Evolutionary conservation across 768 basidiomycete species (phyloP).

Genomic region (Boletus edulis): DNA sequence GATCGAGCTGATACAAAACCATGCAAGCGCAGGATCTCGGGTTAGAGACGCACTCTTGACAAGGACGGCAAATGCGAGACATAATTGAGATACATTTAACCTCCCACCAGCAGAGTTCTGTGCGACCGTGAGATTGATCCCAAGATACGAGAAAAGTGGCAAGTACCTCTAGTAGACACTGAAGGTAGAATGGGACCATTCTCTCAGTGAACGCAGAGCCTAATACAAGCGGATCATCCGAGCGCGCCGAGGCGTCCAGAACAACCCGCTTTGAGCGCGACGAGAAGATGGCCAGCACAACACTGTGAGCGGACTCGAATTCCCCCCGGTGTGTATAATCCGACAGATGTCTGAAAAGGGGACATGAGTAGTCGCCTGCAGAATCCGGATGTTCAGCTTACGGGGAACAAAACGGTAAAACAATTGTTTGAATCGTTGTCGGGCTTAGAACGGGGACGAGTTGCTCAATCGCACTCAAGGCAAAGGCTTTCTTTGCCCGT

Average conservation of each 20-base stretch:
- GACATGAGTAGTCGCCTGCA: not conserved
- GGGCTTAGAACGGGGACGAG: conserved; percentile 61
- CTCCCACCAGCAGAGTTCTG: conserved; percentile 65
- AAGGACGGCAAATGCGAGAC: conserved; percentile 73
- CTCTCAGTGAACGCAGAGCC: conserved; percentile 45
- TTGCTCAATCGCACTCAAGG: conserved; percentile 75
- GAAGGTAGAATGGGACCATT: conserved; percentile 72
- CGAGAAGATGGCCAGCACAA: conserved; percentile 72
- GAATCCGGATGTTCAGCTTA: conserved; percentile 36
- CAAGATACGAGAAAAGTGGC: not conserved
- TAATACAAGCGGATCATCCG: conserved; percentile 7
- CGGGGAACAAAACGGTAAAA: conserved; percentile 66
- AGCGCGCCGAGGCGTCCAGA: conserved; percentile 4
- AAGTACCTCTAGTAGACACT: conserved; percentile 67
- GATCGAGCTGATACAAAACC: conserved; percentile 64
- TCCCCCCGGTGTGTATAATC: conserved; percentile 62
- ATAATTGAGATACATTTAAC: conserved; percentile 62
- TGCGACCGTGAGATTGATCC: not conserved
- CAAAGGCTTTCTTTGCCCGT: conserved; percentile 53
- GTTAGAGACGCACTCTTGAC: conserved; percentile 55
- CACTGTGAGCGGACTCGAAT: conserved; percentile 88
- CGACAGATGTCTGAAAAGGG: conserved; percentile 51
- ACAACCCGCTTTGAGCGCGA: conserved; percentile 45
- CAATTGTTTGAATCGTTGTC: conserved; percentile 48
- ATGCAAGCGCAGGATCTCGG: conserved; percentile 50